Percentiles rank a stretch among this genome's conserved stretches.
Evolutionary conservation across 305 asterid genomes (phyloP).

Genomic region (Petunia hybrid): DNA sequence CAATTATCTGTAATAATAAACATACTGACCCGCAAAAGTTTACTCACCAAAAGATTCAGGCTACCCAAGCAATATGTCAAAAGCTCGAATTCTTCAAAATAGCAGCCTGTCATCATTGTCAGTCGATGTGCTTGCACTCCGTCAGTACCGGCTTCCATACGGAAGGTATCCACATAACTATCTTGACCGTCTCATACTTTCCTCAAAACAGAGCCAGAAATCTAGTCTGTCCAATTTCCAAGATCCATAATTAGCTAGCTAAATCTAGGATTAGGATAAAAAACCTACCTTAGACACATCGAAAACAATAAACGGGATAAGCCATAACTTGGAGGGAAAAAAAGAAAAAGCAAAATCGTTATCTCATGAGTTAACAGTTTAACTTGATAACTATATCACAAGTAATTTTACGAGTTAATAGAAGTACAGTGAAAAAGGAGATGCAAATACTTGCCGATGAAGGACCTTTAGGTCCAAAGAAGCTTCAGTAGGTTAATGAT

Average conservation of each 20-base stretch:
- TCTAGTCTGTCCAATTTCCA: slow-evolving; percentile 12
- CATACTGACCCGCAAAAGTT: slow-evolving; percentile 2
- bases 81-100: slow-evolving; percentile 22
- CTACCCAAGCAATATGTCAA: slow-evolving; percentile 14
- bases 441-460: slow-evolving; percentile 17
- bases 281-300: slow-evolving; percentile 6
- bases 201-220: slow-evolving; percentile 15
- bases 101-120: slow-evolving; percentile 16
- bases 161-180: neutral
- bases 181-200: neutral
- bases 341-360: neutral
- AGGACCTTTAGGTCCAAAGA: slow-evolving; percentile 23
- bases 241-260: slow-evolving; percentile 26
- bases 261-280: slow-evolving; percentile 8
- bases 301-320: slow-evolving; percentile 5
- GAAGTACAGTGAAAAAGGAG: slow-evolving; percentile 4
- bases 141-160: neutral
- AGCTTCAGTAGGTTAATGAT: slow-evolving; percentile 2
- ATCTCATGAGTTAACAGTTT: neutral
- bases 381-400: slow-evolving; percentile 25
- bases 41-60: slow-evolving; percentile 31
- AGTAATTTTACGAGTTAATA: neutral
- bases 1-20: slow-evolving; percentile 27
- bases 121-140: slow-evolving; percentile 25
- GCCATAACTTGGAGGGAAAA: neutral